Percentiles rank a stretch among this genome's conserved stretches.
phyloP scores from a whole-genome alignment of 257 asterid genomes.

The Verbascum thapsus region DNA sequence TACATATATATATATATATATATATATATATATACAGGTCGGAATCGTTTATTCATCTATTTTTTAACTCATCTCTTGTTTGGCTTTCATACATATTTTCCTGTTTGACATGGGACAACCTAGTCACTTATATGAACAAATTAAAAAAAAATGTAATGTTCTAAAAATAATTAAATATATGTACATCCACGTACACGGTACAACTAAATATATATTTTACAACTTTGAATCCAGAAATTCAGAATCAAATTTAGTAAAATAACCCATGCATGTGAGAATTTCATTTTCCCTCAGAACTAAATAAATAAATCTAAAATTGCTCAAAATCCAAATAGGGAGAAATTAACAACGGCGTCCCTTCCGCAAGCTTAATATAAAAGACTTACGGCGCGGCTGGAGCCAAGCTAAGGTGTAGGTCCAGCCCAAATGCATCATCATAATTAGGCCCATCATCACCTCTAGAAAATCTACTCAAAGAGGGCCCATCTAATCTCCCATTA shows the following conservation, averaged over 20 bases:
- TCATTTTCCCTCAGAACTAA: slow-evolving; percentile 21
- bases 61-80: too few species aligned
- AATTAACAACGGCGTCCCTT: slow-evolving; percentile 23
- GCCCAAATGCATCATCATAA: slow-evolving; percentile 75
- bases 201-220: slow-evolving; percentile 24
- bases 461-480: slow-evolving; percentile 73
- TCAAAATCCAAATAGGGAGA: slow-evolving; percentile 39
- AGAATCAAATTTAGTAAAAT: slow-evolving; percentile 3
- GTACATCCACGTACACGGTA: slow-evolving; percentile 39
- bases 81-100: neutral
- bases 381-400: slow-evolving; percentile 85
- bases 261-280: slow-evolving; percentile 10
- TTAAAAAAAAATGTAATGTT: too few species aligned
- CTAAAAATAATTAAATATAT: too few species aligned
- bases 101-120: slow-evolving; percentile 3
- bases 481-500: slow-evolving; percentile 62
- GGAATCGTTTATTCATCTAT: too few species aligned
- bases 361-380: slow-evolving; percentile 9
- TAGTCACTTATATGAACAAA: slow-evolving; percentile 22
- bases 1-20: too few species aligned
- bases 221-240: slow-evolving; percentile 25
- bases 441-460: slow-evolving; percentile 55
- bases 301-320: slow-evolving; percentile 53
- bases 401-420: slow-evolving; percentile 86
- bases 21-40: too few species aligned